Base-by-base conservation (phyloP, 2,329 filamentous ascomycete genomes). In the Alternaria sp. region DNA sequence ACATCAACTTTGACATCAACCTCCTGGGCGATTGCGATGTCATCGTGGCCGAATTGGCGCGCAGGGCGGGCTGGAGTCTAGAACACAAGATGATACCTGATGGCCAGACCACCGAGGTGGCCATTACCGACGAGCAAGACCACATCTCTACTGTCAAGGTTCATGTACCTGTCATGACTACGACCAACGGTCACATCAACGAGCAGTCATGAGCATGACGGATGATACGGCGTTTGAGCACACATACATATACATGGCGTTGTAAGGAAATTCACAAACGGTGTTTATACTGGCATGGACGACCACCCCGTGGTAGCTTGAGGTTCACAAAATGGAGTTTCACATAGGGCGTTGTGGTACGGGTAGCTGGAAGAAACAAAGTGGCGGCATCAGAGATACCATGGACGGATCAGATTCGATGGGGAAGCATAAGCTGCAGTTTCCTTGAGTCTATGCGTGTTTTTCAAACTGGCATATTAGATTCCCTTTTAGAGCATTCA, bases 1-100 rank as follows among this genome's bases (percentile, higher is more conserved):
- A 98, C 79, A 92, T 97, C 76, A 93, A 96, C 76, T 98, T 99
- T 71, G 95, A 99, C 79, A 93, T 99, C 68, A 94, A 97, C 76
- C 85, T 99, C 57, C 85, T 98, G n/a, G 95, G 95, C 36, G 93
- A 97, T 76, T 97, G 94, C 79, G 95, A 99, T 75, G 86, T 93
- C 41, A 89, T 98, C 9, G 91, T 98, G 14, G 86, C 90, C 0
- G 94, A 98, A 81, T 85, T 99, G 54, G 94, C 92, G 75, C 87
- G 89, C 45, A 87, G 92, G 12, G 89, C 92, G 1, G 91, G 90
- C 3, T 98, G 95, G 95, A 83, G 88, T 7, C 79, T 97, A 54
- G 76, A 86, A 45, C 93, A 97, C 74, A 89, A 92, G 66, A 97
- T 97, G 92, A 86, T 95, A 60, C 89, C 90, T n/a, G 78, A 84